A percentile compares a stretch with the other conserved stretches of the same genome.
These are phyloP conservation scores for Trichothecium roseum DNA, from an alignment of 2,329 filamentous ascomycete species.

Conservation along the genomic window DNA sequence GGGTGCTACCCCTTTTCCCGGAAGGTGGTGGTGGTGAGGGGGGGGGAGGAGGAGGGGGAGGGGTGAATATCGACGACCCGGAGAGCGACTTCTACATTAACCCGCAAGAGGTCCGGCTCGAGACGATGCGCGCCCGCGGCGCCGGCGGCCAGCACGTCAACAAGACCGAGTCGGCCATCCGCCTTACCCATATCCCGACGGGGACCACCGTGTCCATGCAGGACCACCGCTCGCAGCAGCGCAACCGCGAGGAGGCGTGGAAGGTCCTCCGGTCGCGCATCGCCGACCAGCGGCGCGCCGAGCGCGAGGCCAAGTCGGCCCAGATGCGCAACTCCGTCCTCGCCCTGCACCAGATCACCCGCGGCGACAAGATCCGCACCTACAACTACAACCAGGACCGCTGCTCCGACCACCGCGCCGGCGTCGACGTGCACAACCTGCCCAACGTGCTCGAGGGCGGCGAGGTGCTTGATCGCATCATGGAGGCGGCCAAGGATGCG, in stretches of 20 bases:
- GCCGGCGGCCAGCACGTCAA: slow-evolving; percentile 98
- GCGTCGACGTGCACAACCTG: slow-evolving; percentile 68
- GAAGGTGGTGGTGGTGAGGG: slow-evolving; percentile 32
- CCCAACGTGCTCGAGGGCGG: slow-evolving; percentile 69
- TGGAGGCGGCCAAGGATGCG: slow-evolving; percentile 71
- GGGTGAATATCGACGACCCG: slow-evolving; percentile 64
- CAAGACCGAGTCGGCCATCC: slow-evolving; percentile 91
- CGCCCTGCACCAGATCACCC: slow-evolving; percentile 69
- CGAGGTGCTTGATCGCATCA: slow-evolving; percentile 60
- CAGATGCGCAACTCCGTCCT: slow-evolving; percentile 68
- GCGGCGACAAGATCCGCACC: slow-evolving; percentile 88
- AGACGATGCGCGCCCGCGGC: slow-evolving; percentile 86
- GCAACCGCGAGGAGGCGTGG: slow-evolving; percentile 86
- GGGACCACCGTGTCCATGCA: slow-evolving; percentile 85
- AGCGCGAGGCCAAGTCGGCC: slow-evolving; percentile 70
- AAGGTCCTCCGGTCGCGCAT: slow-evolving; percentile 70
- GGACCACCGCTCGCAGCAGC: slow-evolving; percentile 79
- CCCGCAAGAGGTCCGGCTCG: slow-evolving; percentile 67
- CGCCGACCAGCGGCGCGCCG: slow-evolving; percentile 69
- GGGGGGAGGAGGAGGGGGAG: slow-evolving; percentile 32
- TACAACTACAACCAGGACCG: slow-evolving; percentile 72
- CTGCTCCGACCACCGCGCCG: slow-evolving; percentile 82
- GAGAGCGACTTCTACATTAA: slow-evolving; percentile 88
- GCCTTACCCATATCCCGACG: slow-evolving; percentile 82
- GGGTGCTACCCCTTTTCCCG: slow-evolving; percentile 81